Evolutionary conservation across 768 basidiomycete genomes (phyloP).

Genomic region (Boletus sp.): DNA sequence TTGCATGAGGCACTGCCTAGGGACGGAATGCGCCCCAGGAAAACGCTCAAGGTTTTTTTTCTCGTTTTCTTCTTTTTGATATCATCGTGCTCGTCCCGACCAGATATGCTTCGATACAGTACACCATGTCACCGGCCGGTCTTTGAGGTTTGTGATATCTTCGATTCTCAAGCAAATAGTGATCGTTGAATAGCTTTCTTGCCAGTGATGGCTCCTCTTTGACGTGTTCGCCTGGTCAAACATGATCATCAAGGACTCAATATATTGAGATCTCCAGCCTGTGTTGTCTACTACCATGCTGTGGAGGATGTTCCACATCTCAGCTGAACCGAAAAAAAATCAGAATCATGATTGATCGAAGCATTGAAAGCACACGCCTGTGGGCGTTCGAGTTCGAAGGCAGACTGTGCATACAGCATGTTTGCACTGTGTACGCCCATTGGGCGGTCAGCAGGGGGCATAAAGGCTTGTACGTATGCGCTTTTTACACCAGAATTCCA

Average conservation of each 20-base stretch:
- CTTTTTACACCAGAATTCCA: not conserved
- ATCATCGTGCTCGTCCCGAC: not conserved
- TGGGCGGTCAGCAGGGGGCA: not conserved
- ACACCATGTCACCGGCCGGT: not conserved
- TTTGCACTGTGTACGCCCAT: not conserved
- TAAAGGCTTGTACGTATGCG: not conserved
- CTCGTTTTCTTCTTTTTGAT: not conserved
- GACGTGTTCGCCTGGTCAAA: not conserved
- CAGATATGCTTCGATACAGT: not conserved
- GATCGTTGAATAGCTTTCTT: not conserved
- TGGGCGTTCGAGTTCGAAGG: too few relatives aligned
- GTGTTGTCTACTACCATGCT: not conserved
- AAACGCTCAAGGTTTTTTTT: not conserved
- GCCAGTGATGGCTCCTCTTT: not conserved
- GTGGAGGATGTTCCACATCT: not conserved
- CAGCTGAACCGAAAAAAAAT: not conserved
- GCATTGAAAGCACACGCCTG: not conserved
- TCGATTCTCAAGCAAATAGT: not conserved
- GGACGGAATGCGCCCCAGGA: not conserved
- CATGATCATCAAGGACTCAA: not conserved
- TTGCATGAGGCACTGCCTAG: not conserved
- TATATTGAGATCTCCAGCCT: not conserved
- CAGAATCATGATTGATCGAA: not conserved
- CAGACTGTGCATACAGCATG: not conserved
- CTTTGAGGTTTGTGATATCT: not conserved